Evolutionary conservation across 352 stramenopile species (phyloP), one percentile per base, ranked within the genome.

Genomic region (Phytophthora pluvialis): DNA sequence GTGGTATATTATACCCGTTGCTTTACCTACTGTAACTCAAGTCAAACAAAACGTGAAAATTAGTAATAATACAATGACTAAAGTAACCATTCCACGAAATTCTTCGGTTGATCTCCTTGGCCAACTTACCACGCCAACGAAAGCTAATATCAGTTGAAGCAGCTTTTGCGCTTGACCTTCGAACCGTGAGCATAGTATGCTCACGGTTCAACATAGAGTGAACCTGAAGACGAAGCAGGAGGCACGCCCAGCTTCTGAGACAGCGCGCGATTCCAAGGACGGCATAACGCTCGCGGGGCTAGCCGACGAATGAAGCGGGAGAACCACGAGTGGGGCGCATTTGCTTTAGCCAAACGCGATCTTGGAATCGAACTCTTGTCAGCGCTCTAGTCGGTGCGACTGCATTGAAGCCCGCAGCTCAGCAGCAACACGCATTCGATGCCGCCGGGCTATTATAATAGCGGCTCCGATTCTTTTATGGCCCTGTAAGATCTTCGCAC

Each of bases 401-500:
- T n/a, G 36, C 15, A 43, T n/a, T 43, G 8, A 26, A 21, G 4
- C n/a, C 39, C 5, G 16, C n/a, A 44, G n/a, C n/a, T 21, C 33
- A 39, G 33, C 33, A 39, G 33, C 9, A 39, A 15, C 2, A 16
- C 15, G 12, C 11, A 49, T 28, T 45, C 31, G 21, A 21, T 21
- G n/a, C n/a, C n/a, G n/a, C n/a, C n/a, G 21, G 21, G 1, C 21
- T 21, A 35, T 35, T 7, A 35, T 35, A 11, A 35, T 35, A 35
- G 16, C 47, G 25, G 46, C 29, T 43, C 47, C 31, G 18, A 60
- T 54, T 66, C 58, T 60, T 21, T 21, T 48, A 25, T 66, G 58
- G 48, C 26, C 31, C 15, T 29, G 56, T 45, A 33, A 60, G 15
- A 29, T n/a, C 58, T 63, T 56, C 51, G 18, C 60, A 26, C 61